These are phyloP conservation scores for Tetrapisispora taiwanensis DNA, from an alignment of 805 yeast species.

Conservation along the genomic window DNA sequence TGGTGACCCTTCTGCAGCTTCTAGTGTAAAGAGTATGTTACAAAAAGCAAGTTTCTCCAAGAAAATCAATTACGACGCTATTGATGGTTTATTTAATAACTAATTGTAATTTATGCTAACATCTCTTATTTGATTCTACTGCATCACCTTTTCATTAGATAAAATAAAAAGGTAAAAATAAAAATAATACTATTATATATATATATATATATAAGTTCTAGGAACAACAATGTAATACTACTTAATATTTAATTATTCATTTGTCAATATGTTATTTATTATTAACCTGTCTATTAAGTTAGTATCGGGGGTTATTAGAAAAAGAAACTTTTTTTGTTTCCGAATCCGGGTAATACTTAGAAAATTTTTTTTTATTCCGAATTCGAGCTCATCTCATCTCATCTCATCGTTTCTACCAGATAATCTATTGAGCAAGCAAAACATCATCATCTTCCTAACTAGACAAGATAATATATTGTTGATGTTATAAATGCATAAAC, in stretches of 20 bases:
- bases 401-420: conserved; percentile 7
- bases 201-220: background rate
- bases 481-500: no score
- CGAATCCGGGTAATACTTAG: background rate
- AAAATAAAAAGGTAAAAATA: no score
- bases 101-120: background rate
- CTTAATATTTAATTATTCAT: no score
- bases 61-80: conserved; percentile 82
- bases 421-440: no score
- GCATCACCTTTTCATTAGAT: no score
- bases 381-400: conserved; percentile 16
- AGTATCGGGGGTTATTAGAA: no score
- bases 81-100: conserved; percentile 40
- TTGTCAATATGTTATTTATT: no score
- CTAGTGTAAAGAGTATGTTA: conserved; percentile 68
- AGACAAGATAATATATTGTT: no score
- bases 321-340: no score
- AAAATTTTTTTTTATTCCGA: background rate
- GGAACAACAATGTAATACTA: background rate
- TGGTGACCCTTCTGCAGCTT: conserved; percentile 51
- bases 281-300: background rate
- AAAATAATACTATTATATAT: no score
- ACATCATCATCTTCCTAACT: no score
- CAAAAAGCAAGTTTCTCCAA: conserved; percentile 69
- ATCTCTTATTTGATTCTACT: no score